Percentiles rank a stretch among this genome's conserved stretches.
phyloP scores from a whole-genome alignment of 805 yeast genomes.

The Candida wancherniae region DNA sequence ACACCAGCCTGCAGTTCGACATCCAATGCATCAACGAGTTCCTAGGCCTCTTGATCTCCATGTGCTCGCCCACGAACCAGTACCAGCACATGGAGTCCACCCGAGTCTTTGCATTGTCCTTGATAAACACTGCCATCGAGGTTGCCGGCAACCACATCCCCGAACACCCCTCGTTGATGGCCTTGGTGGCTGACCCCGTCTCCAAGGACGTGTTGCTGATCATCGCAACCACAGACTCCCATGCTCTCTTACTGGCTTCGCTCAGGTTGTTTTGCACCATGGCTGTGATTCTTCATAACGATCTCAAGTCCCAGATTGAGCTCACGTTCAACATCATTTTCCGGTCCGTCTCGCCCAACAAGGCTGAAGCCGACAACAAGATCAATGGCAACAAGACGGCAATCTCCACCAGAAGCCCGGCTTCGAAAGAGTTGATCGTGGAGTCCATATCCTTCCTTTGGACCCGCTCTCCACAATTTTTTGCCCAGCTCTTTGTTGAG shows the following conservation, averaged over 20 bases:
- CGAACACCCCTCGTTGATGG: slow-evolving; percentile 59
- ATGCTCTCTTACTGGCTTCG: slow-evolving; percentile 67
- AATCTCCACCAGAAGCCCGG: slow-evolving; percentile 29
- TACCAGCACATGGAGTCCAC: slow-evolving; percentile 84
- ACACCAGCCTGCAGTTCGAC: slow-evolving; percentile 49
- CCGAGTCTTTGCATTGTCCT: slow-evolving; percentile 72
- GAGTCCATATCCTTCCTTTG: slow-evolving; percentile 80
- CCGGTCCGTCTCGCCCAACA: slow-evolving; percentile 46
- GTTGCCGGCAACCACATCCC: slow-evolving; percentile 63
- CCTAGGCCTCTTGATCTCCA: slow-evolving; percentile 67
- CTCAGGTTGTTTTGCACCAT: slow-evolving; percentile 72
- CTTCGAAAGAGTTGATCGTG: slow-evolving; percentile 70
- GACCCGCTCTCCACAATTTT: slow-evolving; percentile 75
- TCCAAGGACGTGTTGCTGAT: slow-evolving; percentile 81
- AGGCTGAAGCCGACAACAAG: slow-evolving; percentile 16
- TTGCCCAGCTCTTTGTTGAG: slow-evolving; percentile 69
- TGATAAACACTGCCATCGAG: slow-evolving; percentile 76
- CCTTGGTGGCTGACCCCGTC: slow-evolving; percentile 70
- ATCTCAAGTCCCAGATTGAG: slow-evolving; percentile 78
- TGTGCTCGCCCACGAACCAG: slow-evolving; percentile 77
- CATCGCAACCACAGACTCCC: slow-evolving; percentile 68
- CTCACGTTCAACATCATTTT: slow-evolving; percentile 61
- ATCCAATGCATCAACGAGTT: slow-evolving; percentile 73
- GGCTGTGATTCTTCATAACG: slow-evolving; percentile 57
- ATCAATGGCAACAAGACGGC: slow-evolving; percentile 13